Conservation (phyloP, 2,329 filamentous ascomycete genomes). For the Lasiodiplodia gonubiensis region DNA sequence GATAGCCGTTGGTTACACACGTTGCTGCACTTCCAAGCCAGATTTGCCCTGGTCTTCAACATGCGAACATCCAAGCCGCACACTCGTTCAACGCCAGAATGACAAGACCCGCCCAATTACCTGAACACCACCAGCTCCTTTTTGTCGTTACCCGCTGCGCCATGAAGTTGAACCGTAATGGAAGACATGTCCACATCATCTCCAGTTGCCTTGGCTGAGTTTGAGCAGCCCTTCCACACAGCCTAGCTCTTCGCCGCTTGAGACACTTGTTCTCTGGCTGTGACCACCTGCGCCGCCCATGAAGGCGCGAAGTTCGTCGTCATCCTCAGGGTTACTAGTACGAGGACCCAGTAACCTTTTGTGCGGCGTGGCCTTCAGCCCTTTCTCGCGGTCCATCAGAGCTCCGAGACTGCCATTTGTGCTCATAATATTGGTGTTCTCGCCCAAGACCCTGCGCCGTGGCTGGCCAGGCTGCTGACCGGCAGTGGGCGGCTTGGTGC, state of each 20-base stretch:
- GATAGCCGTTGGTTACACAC: slow-evolving; percentile 8
- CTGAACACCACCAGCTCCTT: background rate
- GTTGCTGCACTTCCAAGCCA: slow-evolving; percentile 2
- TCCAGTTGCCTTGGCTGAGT: slow-evolving; percentile 90
- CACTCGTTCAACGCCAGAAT: background rate
- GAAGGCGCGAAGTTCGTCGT: slow-evolving; percentile 73
- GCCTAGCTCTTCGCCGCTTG: slow-evolving; percentile 71
- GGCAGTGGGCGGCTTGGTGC: slow-evolving; percentile 2
- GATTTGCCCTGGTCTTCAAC: background rate
- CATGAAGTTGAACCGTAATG: background rate
- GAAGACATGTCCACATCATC: slow-evolving; percentile 13
- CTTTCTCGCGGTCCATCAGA: slow-evolving; percentile 37
- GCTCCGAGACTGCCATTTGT: slow-evolving; percentile 45
- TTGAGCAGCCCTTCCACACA: slow-evolving; percentile 88
- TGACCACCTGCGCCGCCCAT: slow-evolving; percentile 72
- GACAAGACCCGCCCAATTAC: slow-evolving; percentile 2
- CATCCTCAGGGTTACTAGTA: slow-evolving; percentile 50
- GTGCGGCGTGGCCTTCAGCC: slow-evolving; percentile 10
- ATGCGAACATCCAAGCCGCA: background rate
- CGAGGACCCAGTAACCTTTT: slow-evolving; percentile 21
- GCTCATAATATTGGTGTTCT: slow-evolving; percentile 51
- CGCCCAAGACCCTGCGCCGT: slow-evolving; percentile 51
- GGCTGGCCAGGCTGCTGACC: slow-evolving; percentile 24
- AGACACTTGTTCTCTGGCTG: slow-evolving; percentile 49
- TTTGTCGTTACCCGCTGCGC: slow-evolving; percentile 15